Base-by-base conservation (phyloP, 2,329 filamentous ascomycete genomes). In the Boeremia exigua region DNA sequence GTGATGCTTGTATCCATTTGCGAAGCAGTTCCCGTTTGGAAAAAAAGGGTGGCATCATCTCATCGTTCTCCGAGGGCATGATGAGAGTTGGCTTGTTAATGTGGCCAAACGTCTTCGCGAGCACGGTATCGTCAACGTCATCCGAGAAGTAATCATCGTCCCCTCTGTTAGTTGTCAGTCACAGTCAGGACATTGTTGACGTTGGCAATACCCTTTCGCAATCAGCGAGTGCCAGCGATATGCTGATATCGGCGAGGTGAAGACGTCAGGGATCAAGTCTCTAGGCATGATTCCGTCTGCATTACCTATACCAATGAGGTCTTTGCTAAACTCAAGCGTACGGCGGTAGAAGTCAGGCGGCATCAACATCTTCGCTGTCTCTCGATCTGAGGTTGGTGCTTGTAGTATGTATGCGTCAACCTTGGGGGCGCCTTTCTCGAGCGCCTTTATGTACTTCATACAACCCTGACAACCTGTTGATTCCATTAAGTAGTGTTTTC, bases 111-210 rank as follows among this genome's bases (percentile, higher is more conserved):
- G 36, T 51, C 7, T 11, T 11, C 0, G 15, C 28, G 7, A 62
- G 29, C 3, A n/a, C 47, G 15, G 17, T 30, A 12, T 54, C 51
- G 14, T 48, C 36, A n/a, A 52, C 30, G 29, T 66, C 62, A 7
- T 55, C 57, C 12, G 60, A 61, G 44, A 66, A 66, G 39, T 59
- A 63, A 45, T 63, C 60, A 23, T 65, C 63, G 15, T 63, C 62
- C n/a, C 63, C 58, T 2, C 59, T 52, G 10, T 14, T 30, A 15
- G 4, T 3, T 42, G 23, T 43, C 25, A 50, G 37, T 39, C 19
- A 6, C 8, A 19, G 2, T 7, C 29, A 10, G 1, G 10, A 15
- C 4, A 7, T n/a, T 14, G 17, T 28, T 17, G 11, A 3, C n/a
- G 28, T 9, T 19, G 6, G 30, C 27, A 23, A 6, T 28, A 46